Conservation (phyloP, 495 filamentous ascomycete species). For the Pyrenula massariospora region DNA sequence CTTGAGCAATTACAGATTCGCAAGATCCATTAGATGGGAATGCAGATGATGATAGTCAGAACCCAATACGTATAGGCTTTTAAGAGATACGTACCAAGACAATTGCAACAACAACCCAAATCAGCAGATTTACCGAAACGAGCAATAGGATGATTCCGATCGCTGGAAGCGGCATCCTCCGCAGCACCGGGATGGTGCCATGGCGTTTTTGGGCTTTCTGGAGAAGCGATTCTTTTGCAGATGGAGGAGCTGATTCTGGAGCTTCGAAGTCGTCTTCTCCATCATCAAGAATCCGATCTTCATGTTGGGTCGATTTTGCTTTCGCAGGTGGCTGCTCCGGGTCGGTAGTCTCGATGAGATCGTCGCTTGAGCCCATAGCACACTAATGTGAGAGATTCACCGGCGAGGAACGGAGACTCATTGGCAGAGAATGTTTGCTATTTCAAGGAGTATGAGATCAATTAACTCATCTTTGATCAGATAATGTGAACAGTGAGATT, state of each 20-base stretch:
- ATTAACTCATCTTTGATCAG: too few species aligned
- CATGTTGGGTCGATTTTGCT: neutral
- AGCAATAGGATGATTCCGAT: slow-evolving; percentile 56
- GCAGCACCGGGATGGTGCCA: slow-evolving; percentile 33
- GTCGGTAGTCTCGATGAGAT: neutral
- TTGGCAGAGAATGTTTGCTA: too few species aligned
- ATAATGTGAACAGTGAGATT: too few species aligned
- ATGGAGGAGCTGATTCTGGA: neutral
- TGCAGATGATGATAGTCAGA: too few species aligned
- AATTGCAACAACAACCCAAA: slow-evolving; percentile 64
- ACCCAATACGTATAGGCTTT: too few species aligned
- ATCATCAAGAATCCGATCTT: neutral
- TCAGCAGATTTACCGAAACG: slow-evolving; percentile 50
- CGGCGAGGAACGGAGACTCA: too few species aligned
- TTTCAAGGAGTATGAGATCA: too few species aligned
- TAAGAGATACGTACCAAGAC: slow-evolving; percentile 37
- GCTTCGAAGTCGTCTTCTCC: neutral
- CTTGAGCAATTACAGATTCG: too few species aligned
- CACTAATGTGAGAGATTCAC: too few species aligned
- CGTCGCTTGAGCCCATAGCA: neutral
- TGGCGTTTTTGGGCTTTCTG: slow-evolving; percentile 29
- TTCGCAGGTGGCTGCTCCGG: neutral
- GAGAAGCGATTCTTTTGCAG: slow-evolving; percentile 9
- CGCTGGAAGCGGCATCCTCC: slow-evolving; percentile 51
- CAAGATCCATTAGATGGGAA: too few species aligned